A percentile compares a stretch with the other conserved stretches of the same genome.
Conservation (phyloP, 1,284 basidiomycete genomes). For the Puccinia polysora region DNA sequence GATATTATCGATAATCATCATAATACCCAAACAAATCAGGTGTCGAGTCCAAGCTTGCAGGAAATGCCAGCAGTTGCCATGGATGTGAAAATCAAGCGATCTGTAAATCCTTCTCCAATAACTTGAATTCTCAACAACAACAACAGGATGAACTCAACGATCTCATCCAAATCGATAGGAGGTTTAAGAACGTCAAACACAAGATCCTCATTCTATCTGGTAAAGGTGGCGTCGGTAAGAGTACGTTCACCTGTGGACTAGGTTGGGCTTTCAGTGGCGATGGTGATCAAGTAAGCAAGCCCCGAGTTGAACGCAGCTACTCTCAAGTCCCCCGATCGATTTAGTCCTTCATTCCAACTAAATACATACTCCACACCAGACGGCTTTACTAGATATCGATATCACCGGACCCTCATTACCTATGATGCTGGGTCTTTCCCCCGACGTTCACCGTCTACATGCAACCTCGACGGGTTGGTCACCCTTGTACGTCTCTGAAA, state of each 20-base stretch:
- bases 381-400: conserved; percentile 98
- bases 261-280: conserved; percentile 93
- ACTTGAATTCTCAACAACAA: conserved; percentile 74
- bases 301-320: no score
- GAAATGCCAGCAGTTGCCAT: conserved; percentile 51
- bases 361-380: conserved; percentile 61
- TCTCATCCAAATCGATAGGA: conserved; percentile 72
- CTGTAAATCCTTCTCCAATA: conserved; percentile 62
- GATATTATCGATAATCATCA: no score
- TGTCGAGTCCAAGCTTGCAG: conserved; percentile 50
- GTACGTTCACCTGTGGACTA: conserved; percentile 91
- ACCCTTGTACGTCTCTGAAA: conserved; percentile 92
- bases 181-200: conserved; percentile 75
- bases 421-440: conserved; percentile 84
- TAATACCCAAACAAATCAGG: conserved; percentile 6
- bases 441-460: conserved; percentile 68
- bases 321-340: not conserved
- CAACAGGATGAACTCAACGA: conserved; percentile 57
- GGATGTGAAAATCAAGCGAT: conserved; percentile 77
- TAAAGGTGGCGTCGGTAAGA: conserved; percentile 98
- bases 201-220: conserved; percentile 93
- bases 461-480: conserved; percentile 94
- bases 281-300: conserved; percentile 75
- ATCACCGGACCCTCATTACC: conserved; percentile 99
- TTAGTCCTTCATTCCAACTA: not conserved